Percentiles rank a stretch among this genome's conserved stretches.
Evolutionary conservation across 2,329 filamentous ascomycete genomes (phyloP).

Genomic region (Pseudodiploospora longispora): DNA sequence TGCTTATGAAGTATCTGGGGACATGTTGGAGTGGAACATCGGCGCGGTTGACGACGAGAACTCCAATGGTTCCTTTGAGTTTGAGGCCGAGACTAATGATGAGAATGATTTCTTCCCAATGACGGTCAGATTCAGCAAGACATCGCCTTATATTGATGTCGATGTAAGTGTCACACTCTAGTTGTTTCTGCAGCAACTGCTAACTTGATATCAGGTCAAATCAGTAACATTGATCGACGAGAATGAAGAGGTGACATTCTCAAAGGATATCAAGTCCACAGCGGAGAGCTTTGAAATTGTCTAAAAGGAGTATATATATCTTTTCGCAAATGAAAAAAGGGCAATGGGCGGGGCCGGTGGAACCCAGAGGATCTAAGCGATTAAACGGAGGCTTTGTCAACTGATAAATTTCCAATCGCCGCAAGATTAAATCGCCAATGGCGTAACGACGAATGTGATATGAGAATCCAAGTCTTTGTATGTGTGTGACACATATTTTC

Average conservation of each 20-base stretch:
- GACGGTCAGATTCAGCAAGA: constrained; percentile 82
- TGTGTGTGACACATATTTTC: too few species aligned
- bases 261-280: constrained; percentile 70
- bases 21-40: constrained; percentile 89
- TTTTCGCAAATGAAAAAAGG: constrained; percentile 2
- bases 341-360: constrained; percentile 4
- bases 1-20: constrained; percentile 85
- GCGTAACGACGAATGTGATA: constrained; percentile 7
- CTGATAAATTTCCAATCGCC: constrained; percentile 4
- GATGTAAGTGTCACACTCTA: constrained; percentile 58
- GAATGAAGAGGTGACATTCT: constrained; percentile 72
- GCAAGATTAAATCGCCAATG: constrained; percentile 13
- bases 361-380: neutral
- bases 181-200: neutral
- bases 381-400: constrained; percentile 15
- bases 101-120: constrained; percentile 98
- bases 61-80: constrained; percentile 82
- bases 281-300: constrained; percentile 72
- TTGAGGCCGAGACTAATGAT: constrained; percentile 79
- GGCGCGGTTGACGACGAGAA: constrained; percentile 79
- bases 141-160: constrained; percentile 79
- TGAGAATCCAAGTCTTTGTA: neutral
- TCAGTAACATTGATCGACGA: constrained; percentile 65
- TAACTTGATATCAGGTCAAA: constrained; percentile 40
- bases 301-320: constrained; percentile 34